Evolutionary conservation across 2,329 filamentous ascomycete species (phyloP).

Genomic region (Pochonia chlamydosporia): DNA sequence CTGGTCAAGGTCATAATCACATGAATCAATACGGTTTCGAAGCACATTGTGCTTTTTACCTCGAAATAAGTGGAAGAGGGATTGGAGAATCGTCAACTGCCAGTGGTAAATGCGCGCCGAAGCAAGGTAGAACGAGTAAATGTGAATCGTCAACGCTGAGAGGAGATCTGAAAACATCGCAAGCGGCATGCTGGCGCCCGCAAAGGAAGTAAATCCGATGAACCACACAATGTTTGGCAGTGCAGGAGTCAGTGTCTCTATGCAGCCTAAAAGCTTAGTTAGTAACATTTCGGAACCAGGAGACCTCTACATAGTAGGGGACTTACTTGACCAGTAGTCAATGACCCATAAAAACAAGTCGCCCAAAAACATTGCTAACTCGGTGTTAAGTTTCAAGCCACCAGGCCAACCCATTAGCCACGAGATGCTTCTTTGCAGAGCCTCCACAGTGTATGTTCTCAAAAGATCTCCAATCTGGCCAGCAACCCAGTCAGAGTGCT

Average conservation of each 20-base stretch:
- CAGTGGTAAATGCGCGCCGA: constrained; percentile 97
- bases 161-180: constrained; percentile 91
- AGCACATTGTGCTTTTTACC: constrained; percentile 98
- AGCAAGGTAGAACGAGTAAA: constrained; percentile 96
- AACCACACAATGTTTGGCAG: constrained; percentile 87
- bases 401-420: constrained; percentile 97
- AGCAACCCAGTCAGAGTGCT: constrained; percentile 83
- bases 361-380: constrained; percentile 88
- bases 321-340: constrained; percentile 85
- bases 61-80: constrained; percentile 96
- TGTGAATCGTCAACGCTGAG: constrained; percentile 87
- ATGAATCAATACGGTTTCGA: constrained; percentile 95
- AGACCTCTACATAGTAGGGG: background rate
- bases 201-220: constrained; percentile 91
- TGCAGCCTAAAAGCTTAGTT: constrained; percentile 53
- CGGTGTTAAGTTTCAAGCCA: constrained; percentile 89
- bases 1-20: constrained; percentile 97
- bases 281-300: constrained; percentile 10
- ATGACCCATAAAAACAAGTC: constrained; percentile 98
- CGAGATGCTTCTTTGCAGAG: constrained; percentile 78
- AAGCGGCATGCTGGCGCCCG: constrained; percentile 93
- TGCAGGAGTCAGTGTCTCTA: constrained; percentile 69
- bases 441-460: constrained; percentile 78
- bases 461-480: constrained; percentile 71
- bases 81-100: constrained; percentile 95